These are phyloP conservation scores for Magnolia officinalis DNA, from an alignment of 164 flowering plant species.

Conservation along the genomic window DNA sequence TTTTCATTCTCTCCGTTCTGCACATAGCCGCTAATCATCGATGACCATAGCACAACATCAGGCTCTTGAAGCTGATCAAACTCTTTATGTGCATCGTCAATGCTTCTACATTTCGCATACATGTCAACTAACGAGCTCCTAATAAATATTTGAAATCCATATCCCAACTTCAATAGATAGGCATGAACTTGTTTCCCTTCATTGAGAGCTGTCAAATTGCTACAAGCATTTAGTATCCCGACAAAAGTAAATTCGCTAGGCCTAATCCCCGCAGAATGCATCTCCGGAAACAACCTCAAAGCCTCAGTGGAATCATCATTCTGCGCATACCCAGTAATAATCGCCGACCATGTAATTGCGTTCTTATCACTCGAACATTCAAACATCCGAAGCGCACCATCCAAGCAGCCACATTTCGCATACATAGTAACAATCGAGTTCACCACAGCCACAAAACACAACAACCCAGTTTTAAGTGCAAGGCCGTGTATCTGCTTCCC, in stretches of 20 bases:
- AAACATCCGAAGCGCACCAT: constrained; percentile 47
- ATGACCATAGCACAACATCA: constrained; percentile 79
- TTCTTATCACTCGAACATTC: constrained; percentile 46
- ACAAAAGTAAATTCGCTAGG: constrained; percentile 85
- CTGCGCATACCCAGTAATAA: constrained; percentile 81
- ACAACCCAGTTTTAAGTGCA: constrained; percentile 43
- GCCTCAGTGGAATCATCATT: constrained; percentile 55
- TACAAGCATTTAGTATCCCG: constrained; percentile 79
- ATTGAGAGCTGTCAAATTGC: constrained; percentile 39
- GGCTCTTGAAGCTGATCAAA: constrained; percentile 61
- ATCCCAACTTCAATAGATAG: constrained; percentile 62
- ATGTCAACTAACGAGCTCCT: constrained; percentile 73
- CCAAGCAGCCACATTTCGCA: constrained; percentile 54
- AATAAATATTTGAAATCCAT: constrained; percentile 50
- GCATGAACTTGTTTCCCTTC: constrained; percentile 68
- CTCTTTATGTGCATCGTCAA: constrained; percentile 58
- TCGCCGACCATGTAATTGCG: constrained; percentile 85
- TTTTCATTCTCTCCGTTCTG: constrained; percentile 77
- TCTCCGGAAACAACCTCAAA: constrained; percentile 47
- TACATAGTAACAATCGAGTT: constrained; percentile 76
- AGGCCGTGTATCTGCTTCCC: constrained; percentile 61
- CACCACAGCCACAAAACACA: constrained; percentile 43
- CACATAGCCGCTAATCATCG: constrained; percentile 83
- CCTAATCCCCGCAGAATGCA: constrained; percentile 50
- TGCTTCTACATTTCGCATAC: constrained; percentile 76